phyloP scores from a whole-genome alignment of 2,329 filamentous ascomycete species.

The Leptographium lundbergii region DNA sequence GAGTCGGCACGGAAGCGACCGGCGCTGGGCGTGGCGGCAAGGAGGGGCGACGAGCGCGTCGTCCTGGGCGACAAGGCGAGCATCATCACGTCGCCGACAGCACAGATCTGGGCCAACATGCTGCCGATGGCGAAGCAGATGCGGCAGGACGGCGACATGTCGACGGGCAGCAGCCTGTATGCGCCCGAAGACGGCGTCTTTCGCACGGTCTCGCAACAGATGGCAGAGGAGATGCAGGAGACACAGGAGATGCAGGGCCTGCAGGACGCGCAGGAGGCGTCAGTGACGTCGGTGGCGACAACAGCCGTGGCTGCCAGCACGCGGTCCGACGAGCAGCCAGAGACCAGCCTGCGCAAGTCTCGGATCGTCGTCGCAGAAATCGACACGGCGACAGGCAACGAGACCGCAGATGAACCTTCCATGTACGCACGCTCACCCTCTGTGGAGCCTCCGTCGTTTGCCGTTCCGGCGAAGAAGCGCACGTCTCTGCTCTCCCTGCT shows the following conservation, averaged over 20 bases:
- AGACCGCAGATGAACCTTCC: slow-evolving; percentile 11
- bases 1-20: slow-evolving; percentile 23
- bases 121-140: slow-evolving; percentile 18
- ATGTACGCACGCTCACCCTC: slow-evolving; percentile 48
- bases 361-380: slow-evolving; percentile 21
- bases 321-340: neutral
- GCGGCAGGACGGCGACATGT: neutral
- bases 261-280: neutral
- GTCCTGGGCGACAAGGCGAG: slow-evolving; percentile 8
- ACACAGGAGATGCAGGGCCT: neutral
- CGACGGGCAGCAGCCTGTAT: slow-evolving; percentile 40
- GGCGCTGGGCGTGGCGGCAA: slow-evolving; percentile 14
- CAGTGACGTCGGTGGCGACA: neutral
- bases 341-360: slow-evolving; percentile 7
- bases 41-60: slow-evolving; percentile 28
- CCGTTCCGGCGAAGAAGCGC: slow-evolving; percentile 38
- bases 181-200: slow-evolving; percentile 52
- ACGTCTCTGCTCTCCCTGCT: slow-evolving; percentile 49
- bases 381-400: slow-evolving; percentile 10
- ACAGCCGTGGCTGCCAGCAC: neutral
- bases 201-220: slow-evolving; percentile 43
- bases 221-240: slow-evolving; percentile 30
- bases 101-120: slow-evolving; percentile 15
- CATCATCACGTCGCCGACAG: slow-evolving; percentile 5
- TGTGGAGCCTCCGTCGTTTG: slow-evolving; percentile 48